Percentiles rank a stretch among this genome's conserved stretches.
These are phyloP conservation scores for Fusarium humuli DNA, from an alignment of 2,329 filamentous ascomycete genomes.

Conservation along the genomic window DNA sequence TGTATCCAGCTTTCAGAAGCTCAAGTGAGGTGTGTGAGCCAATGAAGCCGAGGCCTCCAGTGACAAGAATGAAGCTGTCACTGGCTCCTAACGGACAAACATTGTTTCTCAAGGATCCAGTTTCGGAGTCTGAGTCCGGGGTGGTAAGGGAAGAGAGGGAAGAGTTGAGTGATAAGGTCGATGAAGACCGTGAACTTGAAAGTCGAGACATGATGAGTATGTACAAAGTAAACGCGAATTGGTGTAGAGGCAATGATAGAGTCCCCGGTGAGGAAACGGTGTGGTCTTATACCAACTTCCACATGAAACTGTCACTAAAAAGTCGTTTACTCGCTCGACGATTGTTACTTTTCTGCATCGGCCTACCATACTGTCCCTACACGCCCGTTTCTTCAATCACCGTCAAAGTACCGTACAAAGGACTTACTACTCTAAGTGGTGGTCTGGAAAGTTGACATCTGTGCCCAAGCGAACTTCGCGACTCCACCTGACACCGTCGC, in stretches of 20 bases:
- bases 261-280: fast-evolving
- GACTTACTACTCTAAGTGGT: background rate
- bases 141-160: background rate
- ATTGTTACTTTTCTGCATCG: background rate
- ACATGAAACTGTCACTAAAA: background rate
- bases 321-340: background rate
- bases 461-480: background rate
- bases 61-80: conserved; percentile 57
- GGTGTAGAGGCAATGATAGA: background rate
- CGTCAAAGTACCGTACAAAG: background rate
- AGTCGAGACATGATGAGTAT: background rate
- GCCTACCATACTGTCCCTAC: background rate
- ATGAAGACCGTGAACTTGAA: background rate
- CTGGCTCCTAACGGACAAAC: background rate
- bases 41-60: conserved; percentile 66
- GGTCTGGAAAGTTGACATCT: background rate
- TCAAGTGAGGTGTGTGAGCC: conserved; percentile 67
- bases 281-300: background rate
- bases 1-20: conserved; percentile 64
- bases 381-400: background rate
- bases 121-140: background rate
- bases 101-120: background rate
- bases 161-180: background rate
- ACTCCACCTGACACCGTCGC: background rate
- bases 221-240: background rate